phyloP scores from a whole-genome alignment of 1,284 basidiomycete genomes.

The Ceratorhiza oryzae-sativae region DNA sequence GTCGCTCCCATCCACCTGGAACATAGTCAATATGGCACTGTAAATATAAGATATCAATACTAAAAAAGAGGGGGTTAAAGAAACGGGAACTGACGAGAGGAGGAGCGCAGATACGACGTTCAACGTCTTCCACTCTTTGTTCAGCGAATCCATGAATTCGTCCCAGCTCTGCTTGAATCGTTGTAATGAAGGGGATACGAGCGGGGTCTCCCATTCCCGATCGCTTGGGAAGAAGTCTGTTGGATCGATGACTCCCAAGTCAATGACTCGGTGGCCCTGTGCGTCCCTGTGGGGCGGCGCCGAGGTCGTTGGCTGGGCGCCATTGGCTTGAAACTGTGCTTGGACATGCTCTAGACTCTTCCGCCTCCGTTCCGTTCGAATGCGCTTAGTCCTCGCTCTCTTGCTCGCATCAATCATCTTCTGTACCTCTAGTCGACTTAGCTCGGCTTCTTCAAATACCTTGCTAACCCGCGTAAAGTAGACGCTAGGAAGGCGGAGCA shows the following conservation, averaged over 20 bases:
- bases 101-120: constrained; percentile 76
- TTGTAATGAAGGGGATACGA: constrained; percentile 39
- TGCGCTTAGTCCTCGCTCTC: constrained; percentile 46
- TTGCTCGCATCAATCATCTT: constrained; percentile 62
- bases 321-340: neutral
- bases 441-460: constrained; percentile 75
- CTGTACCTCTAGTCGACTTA: constrained; percentile 73
- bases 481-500: constrained; percentile 72
- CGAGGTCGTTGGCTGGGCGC: neutral
- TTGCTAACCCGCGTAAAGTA: constrained; percentile 76
- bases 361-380: constrained; percentile 4
- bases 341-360: neutral
- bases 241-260: neutral
- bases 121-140: constrained; percentile 78
- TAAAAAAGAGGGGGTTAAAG: neutral
- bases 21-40: constrained; percentile 76
- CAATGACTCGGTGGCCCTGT: neutral
- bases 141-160: constrained; percentile 68
- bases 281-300: neutral
- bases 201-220: constrained; percentile 39
- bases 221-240: constrained; percentile 38
- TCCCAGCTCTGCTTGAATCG: constrained; percentile 75
- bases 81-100: constrained; percentile 61
- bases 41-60: neutral
- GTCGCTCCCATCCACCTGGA: constrained; percentile 67